A percentile compares a stretch with the other conserved stretches of the same genome.
These are phyloP conservation scores for Geranomyces variabilis DNA, from an alignment of 192 early-diverging fungal genomes.

Conservation along the genomic window DNA sequence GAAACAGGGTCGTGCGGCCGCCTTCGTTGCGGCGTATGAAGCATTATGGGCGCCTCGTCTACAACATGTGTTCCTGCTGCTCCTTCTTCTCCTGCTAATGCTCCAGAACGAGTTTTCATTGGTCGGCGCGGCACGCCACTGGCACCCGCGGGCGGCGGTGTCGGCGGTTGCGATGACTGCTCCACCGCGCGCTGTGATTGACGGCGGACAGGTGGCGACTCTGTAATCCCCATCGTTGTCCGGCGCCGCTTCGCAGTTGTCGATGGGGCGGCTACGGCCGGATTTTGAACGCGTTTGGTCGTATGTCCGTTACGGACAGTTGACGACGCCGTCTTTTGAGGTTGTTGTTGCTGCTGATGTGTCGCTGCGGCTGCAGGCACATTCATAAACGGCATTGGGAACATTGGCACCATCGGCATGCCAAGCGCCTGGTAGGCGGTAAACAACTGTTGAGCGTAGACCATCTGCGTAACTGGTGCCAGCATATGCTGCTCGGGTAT, in stretches of 20 bases:
- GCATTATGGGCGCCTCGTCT: too few relatives aligned
- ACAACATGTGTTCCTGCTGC: too few relatives aligned
- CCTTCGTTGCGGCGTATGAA: too few relatives aligned
- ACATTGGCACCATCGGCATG: slow-evolving; percentile 4
- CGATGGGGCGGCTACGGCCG: too few relatives aligned
- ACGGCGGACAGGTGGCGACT: too few relatives aligned
- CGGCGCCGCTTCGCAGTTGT: too few relatives aligned
- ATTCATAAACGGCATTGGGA: slow-evolving; percentile 7
- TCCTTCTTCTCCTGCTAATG: too few relatives aligned
- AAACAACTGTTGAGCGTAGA: neutral
- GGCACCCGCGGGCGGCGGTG: neutral
- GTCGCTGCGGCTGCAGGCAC: neutral
- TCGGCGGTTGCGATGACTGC: neutral
- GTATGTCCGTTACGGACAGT: too few relatives aligned
- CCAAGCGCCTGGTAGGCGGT: slow-evolving; percentile 6
- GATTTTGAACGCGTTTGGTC: too few relatives aligned
- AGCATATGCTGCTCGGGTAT: neutral
- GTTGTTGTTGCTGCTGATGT: slow-evolving; percentile 6
- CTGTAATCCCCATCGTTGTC: too few relatives aligned
- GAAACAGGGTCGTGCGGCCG: too few relatives aligned
- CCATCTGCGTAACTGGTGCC: neutral
- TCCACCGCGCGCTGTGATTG: too few relatives aligned
- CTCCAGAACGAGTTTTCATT: neutral
- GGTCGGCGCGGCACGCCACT: neutral
- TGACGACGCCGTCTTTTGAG: neutral